Evolutionary conservation across 495 filamentous ascomycete species (phyloP).

Genomic region (Xanthoparmelia taractica): DNA sequence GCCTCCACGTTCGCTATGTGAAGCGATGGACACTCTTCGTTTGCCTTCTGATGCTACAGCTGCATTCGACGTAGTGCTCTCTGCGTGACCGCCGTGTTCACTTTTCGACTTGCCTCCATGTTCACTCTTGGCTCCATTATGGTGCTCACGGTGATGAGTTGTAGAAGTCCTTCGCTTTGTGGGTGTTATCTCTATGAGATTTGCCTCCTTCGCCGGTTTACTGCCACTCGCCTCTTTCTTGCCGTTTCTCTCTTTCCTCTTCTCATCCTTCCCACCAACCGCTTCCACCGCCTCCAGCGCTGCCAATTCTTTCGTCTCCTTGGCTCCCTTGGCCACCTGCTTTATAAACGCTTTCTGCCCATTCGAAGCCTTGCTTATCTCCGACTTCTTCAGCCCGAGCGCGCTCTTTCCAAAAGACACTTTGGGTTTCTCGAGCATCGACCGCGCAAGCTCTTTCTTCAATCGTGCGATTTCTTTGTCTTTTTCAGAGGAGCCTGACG

Average conservation of each 20-base stretch:
- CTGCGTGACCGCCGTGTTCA: background rate
- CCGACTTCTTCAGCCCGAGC: background rate
- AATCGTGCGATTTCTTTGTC: conserved; percentile 20
- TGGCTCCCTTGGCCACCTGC: background rate
- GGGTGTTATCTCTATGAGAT: background rate
- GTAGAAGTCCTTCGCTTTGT: background rate
- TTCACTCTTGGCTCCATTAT: background rate
- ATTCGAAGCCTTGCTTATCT: conserved; percentile 2
- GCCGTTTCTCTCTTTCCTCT: background rate
- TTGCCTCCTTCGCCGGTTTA: conserved; percentile 2
- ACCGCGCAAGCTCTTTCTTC: conserved; percentile 16
- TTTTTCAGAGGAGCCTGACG: conserved; percentile 11
- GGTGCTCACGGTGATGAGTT: background rate
- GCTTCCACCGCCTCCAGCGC: background rate
- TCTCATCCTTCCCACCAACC: background rate
- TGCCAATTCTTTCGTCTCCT: background rate
- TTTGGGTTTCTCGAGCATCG: conserved; percentile 11
- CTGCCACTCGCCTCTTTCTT: background rate
- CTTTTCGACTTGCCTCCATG: background rate
- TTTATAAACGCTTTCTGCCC: background rate
- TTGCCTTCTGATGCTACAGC: background rate
- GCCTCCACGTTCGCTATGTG: background rate
- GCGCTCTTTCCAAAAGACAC: background rate
- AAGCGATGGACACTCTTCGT: background rate
- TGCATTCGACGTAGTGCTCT: background rate